These are phyloP conservation scores for Gynochthodes officinalis DNA, from an alignment of 257 asterid genomes.

Conservation along the genomic window DNA sequence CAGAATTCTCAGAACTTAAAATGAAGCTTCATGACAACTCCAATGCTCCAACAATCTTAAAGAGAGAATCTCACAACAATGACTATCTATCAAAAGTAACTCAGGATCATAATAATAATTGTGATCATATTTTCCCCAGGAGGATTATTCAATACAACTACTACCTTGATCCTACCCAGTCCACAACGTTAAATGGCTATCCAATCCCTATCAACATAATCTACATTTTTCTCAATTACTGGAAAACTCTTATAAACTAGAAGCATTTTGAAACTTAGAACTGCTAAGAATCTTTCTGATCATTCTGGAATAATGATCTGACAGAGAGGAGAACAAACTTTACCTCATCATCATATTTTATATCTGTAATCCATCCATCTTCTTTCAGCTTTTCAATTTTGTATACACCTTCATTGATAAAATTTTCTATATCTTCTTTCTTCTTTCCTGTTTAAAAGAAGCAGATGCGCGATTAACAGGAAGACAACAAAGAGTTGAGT, in stretches of 20 bases:
- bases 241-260: background rate
- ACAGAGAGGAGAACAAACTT: constrained; percentile 22
- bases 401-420: constrained; percentile 90
- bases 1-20: no score
- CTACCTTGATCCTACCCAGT: background rate
- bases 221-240: background rate
- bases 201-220: background rate
- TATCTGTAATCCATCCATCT: constrained; percentile 95
- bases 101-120: background rate
- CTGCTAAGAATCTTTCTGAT: background rate
- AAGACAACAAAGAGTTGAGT: background rate
- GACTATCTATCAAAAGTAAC: background rate
- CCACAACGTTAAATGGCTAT: background rate
- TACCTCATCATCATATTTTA: constrained; percentile 98
- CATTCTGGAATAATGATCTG: background rate
- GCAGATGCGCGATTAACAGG: constrained; percentile 3
- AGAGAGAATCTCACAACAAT: background rate
- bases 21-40: background rate
- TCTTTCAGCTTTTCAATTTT: constrained; percentile 76
- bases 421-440: constrained; percentile 71
- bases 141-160: background rate
- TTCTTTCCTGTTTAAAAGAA: constrained; percentile 58
- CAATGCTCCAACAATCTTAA: background rate
- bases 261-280: background rate
- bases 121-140: background rate